These are phyloP conservation scores for Meyerozyma carpophila DNA, from an alignment of 1,139 yeast genomes.

Conservation along the genomic window DNA sequence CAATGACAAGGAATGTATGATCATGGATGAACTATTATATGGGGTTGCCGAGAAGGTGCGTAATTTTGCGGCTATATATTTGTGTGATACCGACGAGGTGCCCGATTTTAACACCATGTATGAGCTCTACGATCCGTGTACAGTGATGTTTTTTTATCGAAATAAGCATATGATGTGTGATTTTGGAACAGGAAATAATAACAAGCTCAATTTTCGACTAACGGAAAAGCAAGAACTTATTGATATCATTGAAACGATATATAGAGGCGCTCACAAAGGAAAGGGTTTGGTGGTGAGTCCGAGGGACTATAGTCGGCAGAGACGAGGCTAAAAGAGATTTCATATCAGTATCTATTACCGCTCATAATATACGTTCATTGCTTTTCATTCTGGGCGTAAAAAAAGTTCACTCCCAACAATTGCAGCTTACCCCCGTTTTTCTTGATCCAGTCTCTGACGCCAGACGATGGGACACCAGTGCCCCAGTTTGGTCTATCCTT, in stretches of 20 bases:
- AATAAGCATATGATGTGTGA: conserved; percentile 98
- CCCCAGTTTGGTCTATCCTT: conserved; percentile 81
- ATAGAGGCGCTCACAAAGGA: conserved; percentile 88
- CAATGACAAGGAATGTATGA: conserved; percentile 71
- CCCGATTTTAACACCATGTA: conserved; percentile 92
- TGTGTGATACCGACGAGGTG: conserved; percentile 85
- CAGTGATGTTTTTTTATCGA: conserved; percentile 88
- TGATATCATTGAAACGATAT: conserved; percentile 85
- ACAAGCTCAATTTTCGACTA: conserved; percentile 77
- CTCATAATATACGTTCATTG: conserved; percentile 10
- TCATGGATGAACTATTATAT: conserved; percentile 82
- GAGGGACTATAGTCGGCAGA: conserved; percentile 41
- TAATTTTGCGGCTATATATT: conserved; percentile 82
- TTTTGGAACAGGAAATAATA: conserved; percentile 96
- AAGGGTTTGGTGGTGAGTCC: conserved; percentile 91
- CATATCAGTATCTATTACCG: conserved; percentile 6
- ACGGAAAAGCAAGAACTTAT: conserved; percentile 85
- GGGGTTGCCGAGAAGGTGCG: conserved; percentile 77
- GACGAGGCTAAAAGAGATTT: conserved; percentile 8
- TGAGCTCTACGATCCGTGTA: conserved; percentile 85
- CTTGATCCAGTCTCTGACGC: conserved; percentile 70
- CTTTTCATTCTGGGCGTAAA: conserved; percentile 61
- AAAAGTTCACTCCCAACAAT: conserved; percentile 74
- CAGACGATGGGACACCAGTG: conserved; percentile 67
- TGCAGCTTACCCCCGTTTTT: conserved; percentile 52